A percentile compares a stretch with the other conserved stretches of the same genome.
Evolutionary conservation across 257 asterid genomes (phyloP).

Genomic region (Fraxinus excelsior): DNA sequence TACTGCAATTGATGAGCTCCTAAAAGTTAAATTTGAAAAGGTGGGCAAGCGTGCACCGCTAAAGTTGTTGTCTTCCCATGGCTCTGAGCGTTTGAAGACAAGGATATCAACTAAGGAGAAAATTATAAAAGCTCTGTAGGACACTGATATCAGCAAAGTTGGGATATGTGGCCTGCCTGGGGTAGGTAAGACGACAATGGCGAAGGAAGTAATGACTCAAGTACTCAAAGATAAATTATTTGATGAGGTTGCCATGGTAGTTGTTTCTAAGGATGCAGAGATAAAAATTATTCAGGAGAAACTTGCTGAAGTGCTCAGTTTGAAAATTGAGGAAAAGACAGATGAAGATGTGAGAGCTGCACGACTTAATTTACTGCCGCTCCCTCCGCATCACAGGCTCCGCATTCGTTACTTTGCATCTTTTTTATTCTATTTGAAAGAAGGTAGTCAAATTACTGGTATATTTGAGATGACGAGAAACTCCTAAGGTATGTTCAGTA

Average conservation of each 20-base stretch:
- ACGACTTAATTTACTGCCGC: no score
- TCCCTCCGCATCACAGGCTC: no score
- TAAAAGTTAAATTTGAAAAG: neutral
- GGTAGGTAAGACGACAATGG: slow-evolving; percentile 28
- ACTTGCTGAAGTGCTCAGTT: slow-evolving; percentile 10
- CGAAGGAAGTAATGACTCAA: neutral
- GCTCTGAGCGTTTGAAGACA: neutral
- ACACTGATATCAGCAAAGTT: neutral
- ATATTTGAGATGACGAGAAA: no score
- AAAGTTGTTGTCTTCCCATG: neutral
- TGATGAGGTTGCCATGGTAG: slow-evolving; percentile 8
- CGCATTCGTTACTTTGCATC: no score
- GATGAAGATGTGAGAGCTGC: neutral
- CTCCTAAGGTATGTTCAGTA: no score
- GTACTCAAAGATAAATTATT: neutral
- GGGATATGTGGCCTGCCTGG: slow-evolving; percentile 30
- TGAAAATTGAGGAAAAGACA: slow-evolving; percentile 7
- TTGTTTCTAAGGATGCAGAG: neutral
- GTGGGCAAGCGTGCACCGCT: neutral
- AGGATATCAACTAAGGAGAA: neutral
- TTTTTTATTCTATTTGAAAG: no score
- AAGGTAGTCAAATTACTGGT: no score
- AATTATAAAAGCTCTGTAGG: slow-evolving; percentile 18
- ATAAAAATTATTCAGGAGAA: slow-evolving; percentile 14
- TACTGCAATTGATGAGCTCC: neutral